A percentile compares a stretch with the other conserved stretches of the same genome.
phyloP scores from a whole-genome alignment of 108 stramenopile species.

The Discostella stelligeroides region DNA sequence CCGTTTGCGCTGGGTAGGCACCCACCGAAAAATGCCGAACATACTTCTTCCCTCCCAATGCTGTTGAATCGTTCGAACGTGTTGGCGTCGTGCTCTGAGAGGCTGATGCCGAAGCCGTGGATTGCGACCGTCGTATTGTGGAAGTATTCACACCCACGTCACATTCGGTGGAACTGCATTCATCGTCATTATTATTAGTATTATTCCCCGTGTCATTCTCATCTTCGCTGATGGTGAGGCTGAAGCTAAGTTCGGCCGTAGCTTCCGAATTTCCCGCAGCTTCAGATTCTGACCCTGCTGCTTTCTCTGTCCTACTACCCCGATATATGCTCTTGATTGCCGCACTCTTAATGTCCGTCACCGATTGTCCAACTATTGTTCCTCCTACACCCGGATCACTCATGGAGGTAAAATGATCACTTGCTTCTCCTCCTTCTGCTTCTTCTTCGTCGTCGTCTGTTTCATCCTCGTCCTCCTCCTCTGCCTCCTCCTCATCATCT shows the following conservation, averaged over 20 bases:
- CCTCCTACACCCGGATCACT: conserved; percentile 8
- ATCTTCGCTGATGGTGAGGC: background rate
- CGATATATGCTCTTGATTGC: too few species aligned
- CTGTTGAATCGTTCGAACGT: background rate
- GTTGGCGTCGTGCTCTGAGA: background rate
- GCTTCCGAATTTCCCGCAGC: background rate
- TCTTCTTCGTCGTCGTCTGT: background rate
- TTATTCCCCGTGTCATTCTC: background rate
- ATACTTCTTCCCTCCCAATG: conserved; percentile 3
- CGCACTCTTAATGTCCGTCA: too few species aligned
- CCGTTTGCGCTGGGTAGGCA: conserved; percentile 11
- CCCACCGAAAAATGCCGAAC: conserved; percentile 11
- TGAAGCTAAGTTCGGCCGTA: background rate
- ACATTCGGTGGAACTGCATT: too few species aligned
- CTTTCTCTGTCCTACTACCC: background rate
- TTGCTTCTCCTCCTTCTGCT: background rate
- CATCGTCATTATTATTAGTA: too few species aligned
- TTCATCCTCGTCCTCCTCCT: background rate
- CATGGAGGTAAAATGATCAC: background rate
- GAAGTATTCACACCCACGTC: too few species aligned
- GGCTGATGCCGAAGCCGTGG: too few species aligned
- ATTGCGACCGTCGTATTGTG: too few species aligned
- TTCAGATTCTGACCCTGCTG: background rate
- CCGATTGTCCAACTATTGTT: too few species aligned
- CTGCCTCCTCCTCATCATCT: background rate